Evolutionary conservation across 345 rosid species (phyloP), one percentile per base, ranked within the genome.

Genomic region (Fremontodendron californicum): DNA sequence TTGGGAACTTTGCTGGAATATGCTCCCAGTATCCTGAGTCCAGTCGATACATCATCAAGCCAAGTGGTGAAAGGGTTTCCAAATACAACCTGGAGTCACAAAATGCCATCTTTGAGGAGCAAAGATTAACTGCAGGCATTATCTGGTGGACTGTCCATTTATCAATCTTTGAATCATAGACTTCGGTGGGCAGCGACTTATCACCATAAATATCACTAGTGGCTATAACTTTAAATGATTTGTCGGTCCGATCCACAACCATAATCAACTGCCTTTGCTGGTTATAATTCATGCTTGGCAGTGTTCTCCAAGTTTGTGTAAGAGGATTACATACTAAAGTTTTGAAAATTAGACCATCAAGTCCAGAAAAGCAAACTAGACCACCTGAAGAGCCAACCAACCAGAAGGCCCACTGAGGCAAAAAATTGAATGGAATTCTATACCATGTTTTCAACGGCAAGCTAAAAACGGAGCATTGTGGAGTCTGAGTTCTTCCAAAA

Each of bases 361-460:
- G 91, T 43, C 98, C 98, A 62, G 98, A 92, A 80, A 94, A 92
- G 81, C 98, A 92, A 68, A 94, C 97, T 35, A 92, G 90, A 35
- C 96, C 97, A 23, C 94, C 90, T 2, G 97, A 94, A 69, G 98
- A 94, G 71, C 98, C 96, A 72, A 92, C 92, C 85, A 92, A 77
- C 97, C 98, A 94, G 82, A 89, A 84, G 0, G 96, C 96, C 97
- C 98, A 94, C 15, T 86, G 87, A n/a, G 96, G 98, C 84, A 94
- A 85, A 84, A 94, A 94, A 55, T 81, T 73, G 81, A 94, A 90
- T 1, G 98, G 98, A 68, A 94, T 85, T 77, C 93, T 90, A 57
- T 94, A 94, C 98, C 98, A 94, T 1, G 90, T 83, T 84, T 91
- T 92, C 85, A 94, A 71, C 0, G 98, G 97, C 88, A 92, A 83